A percentile compares a stretch with the other conserved stretches of the same genome.
Conservation (phyloP, 768 basidiomycete genomes). For the Kwoniella pini region DNA sequence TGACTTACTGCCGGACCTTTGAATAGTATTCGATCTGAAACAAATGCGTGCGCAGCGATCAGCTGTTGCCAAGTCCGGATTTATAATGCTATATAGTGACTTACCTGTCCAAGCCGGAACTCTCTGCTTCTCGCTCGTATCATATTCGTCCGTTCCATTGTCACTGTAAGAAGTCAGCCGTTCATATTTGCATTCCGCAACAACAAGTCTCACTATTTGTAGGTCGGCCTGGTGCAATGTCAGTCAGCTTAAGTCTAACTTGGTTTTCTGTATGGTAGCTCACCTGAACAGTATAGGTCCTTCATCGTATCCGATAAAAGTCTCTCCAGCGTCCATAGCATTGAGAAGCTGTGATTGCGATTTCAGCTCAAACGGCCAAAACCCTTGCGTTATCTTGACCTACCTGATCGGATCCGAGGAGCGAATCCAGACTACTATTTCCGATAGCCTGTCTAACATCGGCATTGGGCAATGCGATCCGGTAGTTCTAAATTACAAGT, state of each 20-base stretch:
- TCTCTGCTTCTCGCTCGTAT: conserved; percentile 92
- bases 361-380: not conserved
- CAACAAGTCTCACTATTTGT: conserved; percentile 71
- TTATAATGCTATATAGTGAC: conserved; percentile 26
- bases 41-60: not conserved
- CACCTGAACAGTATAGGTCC: conserved; percentile 77
- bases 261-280: not conserved
- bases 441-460: conserved; percentile 70
- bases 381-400: conserved; percentile 26
- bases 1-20: conserved; percentile 61
- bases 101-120: conserved; percentile 97
- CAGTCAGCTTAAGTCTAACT: too few species aligned
- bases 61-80: too few species aligned
- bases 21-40: conserved; percentile 87
- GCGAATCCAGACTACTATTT: conserved; percentile 67
- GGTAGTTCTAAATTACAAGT: too few species aligned
- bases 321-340: conserved; percentile 70
- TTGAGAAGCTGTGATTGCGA: conserved; percentile 63
- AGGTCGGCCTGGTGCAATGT: conserved; percentile 68
- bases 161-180: conserved; percentile 45
- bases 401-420: conserved; percentile 86
- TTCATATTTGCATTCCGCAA: too few species aligned
- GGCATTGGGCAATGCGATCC: conserved; percentile 82
- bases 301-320: conserved; percentile 82
- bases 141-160: conserved; percentile 71